These are phyloP conservation scores for Rhytidiadelphus loreus DNA, from an alignment of 225 moss, liverwort and hornwort genomes.

Conservation along the genomic window DNA sequence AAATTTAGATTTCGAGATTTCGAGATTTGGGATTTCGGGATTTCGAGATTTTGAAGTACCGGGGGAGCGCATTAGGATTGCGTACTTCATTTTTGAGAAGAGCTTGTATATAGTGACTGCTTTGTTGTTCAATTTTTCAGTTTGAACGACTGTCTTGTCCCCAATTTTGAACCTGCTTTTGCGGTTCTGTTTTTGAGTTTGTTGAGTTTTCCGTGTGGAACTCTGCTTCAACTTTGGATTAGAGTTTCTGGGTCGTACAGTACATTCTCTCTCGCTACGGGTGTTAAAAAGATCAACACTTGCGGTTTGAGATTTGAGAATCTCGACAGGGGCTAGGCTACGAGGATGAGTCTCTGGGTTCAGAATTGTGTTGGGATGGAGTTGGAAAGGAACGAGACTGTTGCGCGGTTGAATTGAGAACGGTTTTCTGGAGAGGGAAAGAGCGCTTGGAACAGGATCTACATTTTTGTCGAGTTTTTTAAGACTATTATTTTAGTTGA, in stretches of 20 bases:
- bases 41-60: not conserved
- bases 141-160: not conserved
- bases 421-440: not conserved
- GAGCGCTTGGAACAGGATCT: not conserved
- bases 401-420: not conserved
- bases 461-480: not conserved
- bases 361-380: not conserved
- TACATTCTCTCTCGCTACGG: not conserved
- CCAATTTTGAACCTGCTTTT: not conserved
- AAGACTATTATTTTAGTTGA: not conserved
- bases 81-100: not conserved
- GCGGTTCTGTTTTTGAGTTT: not conserved
- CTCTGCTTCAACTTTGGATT: not conserved
- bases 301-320: not conserved
- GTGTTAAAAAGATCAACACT: not conserved
- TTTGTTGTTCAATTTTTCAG: not conserved
- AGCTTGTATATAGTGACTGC: not conserved
- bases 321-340: not conserved
- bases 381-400: not conserved
- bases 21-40: not conserved
- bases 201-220: not conserved
- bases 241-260: not conserved
- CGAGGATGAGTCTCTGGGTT: not conserved
- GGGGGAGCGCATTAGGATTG: not conserved
- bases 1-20: not conserved